These are phyloP conservation scores for Verticillium longisporum DNA, from an alignment of 2,329 filamentous ascomycete species.

Conservation along the genomic window DNA sequence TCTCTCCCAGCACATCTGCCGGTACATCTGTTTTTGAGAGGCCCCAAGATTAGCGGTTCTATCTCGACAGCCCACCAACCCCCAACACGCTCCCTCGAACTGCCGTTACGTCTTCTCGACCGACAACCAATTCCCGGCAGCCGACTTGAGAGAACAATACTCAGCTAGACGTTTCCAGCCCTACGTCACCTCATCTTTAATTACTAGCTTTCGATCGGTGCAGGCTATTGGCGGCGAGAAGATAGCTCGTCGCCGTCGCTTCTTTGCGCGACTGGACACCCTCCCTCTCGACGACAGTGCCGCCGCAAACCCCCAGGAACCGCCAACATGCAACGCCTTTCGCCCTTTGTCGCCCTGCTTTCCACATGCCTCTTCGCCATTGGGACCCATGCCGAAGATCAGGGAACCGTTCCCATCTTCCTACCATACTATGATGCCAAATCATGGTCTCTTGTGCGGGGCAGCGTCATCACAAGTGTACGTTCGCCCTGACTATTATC, in stretches of 20 bases:
- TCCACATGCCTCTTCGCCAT: slow-evolving; percentile 13
- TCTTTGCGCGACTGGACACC: background rate
- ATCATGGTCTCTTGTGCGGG: slow-evolving; percentile 37
- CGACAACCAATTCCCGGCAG: background rate
- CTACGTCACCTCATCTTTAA: background rate
- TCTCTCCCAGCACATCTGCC: background rate
- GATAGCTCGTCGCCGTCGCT: background rate
- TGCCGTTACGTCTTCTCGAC: background rate
- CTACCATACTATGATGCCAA: slow-evolving; percentile 33
- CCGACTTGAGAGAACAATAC: background rate
- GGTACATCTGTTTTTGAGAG: background rate
- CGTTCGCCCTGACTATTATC: slow-evolving; percentile 5
- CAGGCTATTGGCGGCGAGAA: background rate
- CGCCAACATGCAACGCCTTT: slow-evolving; percentile 7
- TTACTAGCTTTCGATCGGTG: background rate
- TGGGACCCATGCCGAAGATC: slow-evolving; percentile 8
- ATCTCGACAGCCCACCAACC: background rate
- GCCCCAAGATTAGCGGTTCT: background rate
- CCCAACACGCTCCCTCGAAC: background rate
- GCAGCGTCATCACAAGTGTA: slow-evolving; percentile 38
- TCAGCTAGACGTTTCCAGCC: background rate
- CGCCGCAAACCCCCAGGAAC: background rate
- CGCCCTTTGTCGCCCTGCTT: slow-evolving; percentile 17
- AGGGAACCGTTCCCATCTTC: slow-evolving; percentile 35
- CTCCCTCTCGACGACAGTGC: background rate